Evolutionary conservation across 1,284 basidiomycete genomes (phyloP).

Genomic region (Fomitopsis schrenkii): DNA sequence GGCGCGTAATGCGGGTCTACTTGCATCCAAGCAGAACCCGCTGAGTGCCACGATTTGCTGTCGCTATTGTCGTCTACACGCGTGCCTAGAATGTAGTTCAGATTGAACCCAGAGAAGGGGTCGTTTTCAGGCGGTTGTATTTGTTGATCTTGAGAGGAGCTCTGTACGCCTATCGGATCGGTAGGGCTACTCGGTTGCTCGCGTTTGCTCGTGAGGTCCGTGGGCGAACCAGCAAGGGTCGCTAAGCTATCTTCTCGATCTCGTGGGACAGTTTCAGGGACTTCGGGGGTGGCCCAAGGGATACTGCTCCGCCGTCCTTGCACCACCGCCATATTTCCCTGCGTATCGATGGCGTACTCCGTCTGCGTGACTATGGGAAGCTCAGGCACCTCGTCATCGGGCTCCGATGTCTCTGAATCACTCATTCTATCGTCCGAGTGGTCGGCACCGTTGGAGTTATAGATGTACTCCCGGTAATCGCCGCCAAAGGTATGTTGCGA

Average conservation of each 20-base stretch:
- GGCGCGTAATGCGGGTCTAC: slow-evolving; percentile 1
- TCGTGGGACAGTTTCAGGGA: slow-evolving; percentile 5
- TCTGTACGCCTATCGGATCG: background rate
- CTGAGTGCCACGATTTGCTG: slow-evolving; percentile 30
- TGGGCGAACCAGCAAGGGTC: slow-evolving; percentile 18
- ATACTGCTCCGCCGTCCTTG: slow-evolving; percentile 19
- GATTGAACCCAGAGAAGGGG: slow-evolving; percentile 30
- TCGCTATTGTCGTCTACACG: slow-evolving; percentile 21
- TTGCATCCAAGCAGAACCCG: slow-evolving; percentile 34
- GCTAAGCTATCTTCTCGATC: slow-evolving; percentile 26
- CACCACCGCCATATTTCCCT: slow-evolving; percentile 9
- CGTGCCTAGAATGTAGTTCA: slow-evolving; percentile 38
- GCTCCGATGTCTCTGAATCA: slow-evolving; percentile 25
- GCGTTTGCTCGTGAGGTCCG: background rate
- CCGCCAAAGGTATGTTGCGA: slow-evolving; percentile 48
- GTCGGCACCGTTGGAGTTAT: slow-evolving; percentile 9
- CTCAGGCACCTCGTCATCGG: slow-evolving; percentile 33
- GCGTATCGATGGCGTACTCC: slow-evolving; percentile 14
- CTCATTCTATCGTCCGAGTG: slow-evolving; percentile 28
- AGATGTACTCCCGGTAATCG: slow-evolving; percentile 17
- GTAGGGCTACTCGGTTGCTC: background rate
- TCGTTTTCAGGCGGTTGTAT: slow-evolving; percentile 16
- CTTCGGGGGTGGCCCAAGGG: slow-evolving; percentile 21
- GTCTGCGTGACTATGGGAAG: slow-evolving; percentile 20
- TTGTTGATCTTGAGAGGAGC: slow-evolving; percentile 12